phyloP scores from a whole-genome alignment of 441 rosid species.

The Isatis lusitanica region DNA sequence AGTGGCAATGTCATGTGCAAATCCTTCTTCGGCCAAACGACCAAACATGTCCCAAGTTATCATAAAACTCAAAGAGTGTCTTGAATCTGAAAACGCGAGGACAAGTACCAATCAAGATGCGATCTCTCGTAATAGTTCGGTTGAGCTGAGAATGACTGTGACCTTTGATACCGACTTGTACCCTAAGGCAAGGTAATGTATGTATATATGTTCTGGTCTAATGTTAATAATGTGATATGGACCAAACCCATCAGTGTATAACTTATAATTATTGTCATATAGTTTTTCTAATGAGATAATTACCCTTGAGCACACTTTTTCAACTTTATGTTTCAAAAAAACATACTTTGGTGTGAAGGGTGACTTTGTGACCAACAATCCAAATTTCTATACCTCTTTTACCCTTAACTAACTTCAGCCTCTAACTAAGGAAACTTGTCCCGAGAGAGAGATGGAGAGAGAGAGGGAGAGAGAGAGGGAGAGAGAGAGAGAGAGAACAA shows the following conservation, averaged over 20 bases:
- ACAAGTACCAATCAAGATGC: background rate
- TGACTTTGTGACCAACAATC: too few species aligned
- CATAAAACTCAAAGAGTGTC: slow-evolving; percentile 44
- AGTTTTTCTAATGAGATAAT: too few species aligned
- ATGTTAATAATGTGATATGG: background rate
- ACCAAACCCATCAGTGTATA: background rate
- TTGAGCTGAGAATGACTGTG: slow-evolving; percentile 12
- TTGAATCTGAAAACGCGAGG: slow-evolving; percentile 7
- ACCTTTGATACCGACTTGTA: slow-evolving; percentile 15
- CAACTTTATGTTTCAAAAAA: too few species aligned
- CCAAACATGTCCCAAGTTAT: slow-evolving; percentile 43
- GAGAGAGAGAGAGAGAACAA: too few species aligned
- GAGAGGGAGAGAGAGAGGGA: too few species aligned
- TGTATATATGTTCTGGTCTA: background rate
- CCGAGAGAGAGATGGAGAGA: too few species aligned
- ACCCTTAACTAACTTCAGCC: too few species aligned
- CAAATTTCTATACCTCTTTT: too few species aligned
- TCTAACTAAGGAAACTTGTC: too few species aligned
- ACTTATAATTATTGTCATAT: background rate
- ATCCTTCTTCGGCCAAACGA: slow-evolving; percentile 33
- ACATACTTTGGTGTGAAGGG: too few species aligned
- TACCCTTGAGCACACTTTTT: too few species aligned
- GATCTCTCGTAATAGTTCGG: slow-evolving; percentile 5
- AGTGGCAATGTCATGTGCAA: slow-evolving; percentile 47
- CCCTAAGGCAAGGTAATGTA: slow-evolving; percentile 21